Evolutionary conservation across 495 filamentous ascomycete genomes (phyloP), one percentile per base, ranked within the genome.

Genomic region (Penicillium coffeae): DNA sequence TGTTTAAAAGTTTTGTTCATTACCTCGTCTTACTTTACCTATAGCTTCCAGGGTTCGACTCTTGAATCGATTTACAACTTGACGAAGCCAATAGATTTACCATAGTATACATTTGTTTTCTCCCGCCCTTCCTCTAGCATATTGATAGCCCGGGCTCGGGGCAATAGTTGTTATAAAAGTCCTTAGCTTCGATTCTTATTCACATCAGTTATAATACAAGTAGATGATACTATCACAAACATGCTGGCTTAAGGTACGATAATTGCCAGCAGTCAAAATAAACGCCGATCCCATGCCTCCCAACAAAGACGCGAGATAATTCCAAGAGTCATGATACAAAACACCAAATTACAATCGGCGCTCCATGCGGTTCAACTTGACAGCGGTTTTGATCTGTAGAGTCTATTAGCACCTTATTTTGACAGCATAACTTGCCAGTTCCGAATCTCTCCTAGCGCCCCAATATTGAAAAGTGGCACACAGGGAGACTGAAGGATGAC

Each of bases 291-390:
- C 67, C 65, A 68, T 69, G 68, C 64, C 56, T 54, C 59, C 59
- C 59, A 47, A 40, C 54, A 56, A 49, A 57, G 32, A 53, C 33
- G 60, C 50, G 56, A 64, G 60, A 57, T 41, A 46, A 37, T 55
- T 44, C 52, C 47, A 59, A 46, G 47, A 48, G 19, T 46, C 34
- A 42, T 52, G 48, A 53, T n/a, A 52, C 22, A 34, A 54, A 27
- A 37, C 18, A 52, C 49, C 35, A 47, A 59, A 45, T 74, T 55
- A 79, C 13, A 78, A 75, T 56, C 72, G 70, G 60, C 89, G 77
- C 47, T 90, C 85, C 40, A 95, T 73, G 54, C 66, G 79, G 72
- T 98, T 98, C 62, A 96, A 68, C 63, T 81, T 89, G 66, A 73
- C 78, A 19, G 89, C 83, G 16, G 81, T 94, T 64, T 76, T 69